phyloP scores from a whole-genome alignment of 495 filamentous ascomycete species.

The Penicillium flavigenum region DNA sequence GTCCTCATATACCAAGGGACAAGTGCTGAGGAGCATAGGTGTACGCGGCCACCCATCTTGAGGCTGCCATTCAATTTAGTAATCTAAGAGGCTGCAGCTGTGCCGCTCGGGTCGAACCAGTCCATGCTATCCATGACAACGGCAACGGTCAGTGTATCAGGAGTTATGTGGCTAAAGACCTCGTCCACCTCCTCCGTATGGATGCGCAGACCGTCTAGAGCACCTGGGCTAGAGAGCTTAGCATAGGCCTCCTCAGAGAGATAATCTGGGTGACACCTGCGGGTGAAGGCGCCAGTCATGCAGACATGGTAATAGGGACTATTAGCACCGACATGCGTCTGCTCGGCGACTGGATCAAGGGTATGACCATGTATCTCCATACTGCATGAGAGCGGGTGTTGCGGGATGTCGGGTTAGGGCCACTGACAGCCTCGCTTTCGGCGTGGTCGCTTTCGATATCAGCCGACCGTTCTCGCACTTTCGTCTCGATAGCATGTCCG shows the following conservation, averaged over 20 bases:
- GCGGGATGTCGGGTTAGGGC: not conserved
- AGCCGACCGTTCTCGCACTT: not conserved
- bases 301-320: not conserved
- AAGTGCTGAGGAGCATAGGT: not conserved
- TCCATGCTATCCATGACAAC: slow-evolving; percentile 4
- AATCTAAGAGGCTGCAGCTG: not conserved
- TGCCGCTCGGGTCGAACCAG: not conserved
- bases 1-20: not conserved
- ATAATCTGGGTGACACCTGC: slow-evolving; percentile 1
- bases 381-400: not conserved
- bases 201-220: not conserved
- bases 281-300: not conserved
- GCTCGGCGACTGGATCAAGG: slow-evolving; percentile 1
- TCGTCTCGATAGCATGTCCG: slow-evolving; percentile 3
- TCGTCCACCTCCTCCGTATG: not conserved
- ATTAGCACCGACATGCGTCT: not conserved
- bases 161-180: not conserved
- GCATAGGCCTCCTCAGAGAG: not conserved
- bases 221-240: slow-evolving; percentile 1
- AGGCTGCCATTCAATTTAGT: not conserved
- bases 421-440: not conserved
- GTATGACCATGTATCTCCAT: slow-evolving; percentile 2
- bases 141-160: not conserved
- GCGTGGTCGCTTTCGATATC: not conserved
- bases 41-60: not conserved